Evolutionary conservation across 139 green algal species (phyloP).

Genomic region (Closterium sp.): DNA sequence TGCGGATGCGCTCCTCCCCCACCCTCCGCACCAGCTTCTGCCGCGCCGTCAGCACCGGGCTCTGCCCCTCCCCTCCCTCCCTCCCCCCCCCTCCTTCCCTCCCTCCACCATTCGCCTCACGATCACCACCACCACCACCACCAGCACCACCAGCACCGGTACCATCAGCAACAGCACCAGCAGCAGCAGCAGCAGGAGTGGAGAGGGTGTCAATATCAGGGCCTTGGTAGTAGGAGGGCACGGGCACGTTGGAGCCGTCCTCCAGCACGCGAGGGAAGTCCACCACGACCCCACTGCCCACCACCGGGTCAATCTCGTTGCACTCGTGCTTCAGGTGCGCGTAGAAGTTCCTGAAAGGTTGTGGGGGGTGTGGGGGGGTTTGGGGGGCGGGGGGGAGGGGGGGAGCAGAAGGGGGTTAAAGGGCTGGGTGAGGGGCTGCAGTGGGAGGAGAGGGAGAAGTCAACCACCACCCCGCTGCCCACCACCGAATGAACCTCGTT

Average conservation of each 20-base stretch:
- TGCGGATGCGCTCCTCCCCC: neutral
- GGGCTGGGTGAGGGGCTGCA: neutral
- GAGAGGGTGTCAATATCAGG: neutral
- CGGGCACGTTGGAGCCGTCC: conserved; percentile 5
- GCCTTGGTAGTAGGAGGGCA: neutral
- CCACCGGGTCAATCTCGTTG: conserved; percentile 15
- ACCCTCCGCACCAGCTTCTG: neutral
- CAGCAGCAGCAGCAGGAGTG: neutral
- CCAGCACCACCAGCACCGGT: neutral
- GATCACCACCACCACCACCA: neutral
- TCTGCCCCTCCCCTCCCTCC: neutral
- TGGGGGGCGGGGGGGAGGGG: too few relatives aligned
- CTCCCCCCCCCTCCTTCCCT: neutral
- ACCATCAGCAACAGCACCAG: neutral
- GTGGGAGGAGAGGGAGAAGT: neutral
- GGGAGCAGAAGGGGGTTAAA: too few relatives aligned
- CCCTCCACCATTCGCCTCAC: conserved; percentile 9
- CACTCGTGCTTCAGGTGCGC: conserved; percentile 19
- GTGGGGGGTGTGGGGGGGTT: too few relatives aligned
- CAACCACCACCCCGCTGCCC: conserved; percentile 17
- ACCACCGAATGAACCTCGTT: neutral
- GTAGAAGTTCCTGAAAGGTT: conserved; percentile 24
- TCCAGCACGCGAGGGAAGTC: conserved; percentile 19
- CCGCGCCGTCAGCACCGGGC: neutral
- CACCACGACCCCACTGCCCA: conserved; percentile 27